A percentile compares a stretch with the other conserved stretches of the same genome.
Evolutionary conservation across 768 basidiomycete species (phyloP).

Genomic region (Paxillus rubicundulus): DNA sequence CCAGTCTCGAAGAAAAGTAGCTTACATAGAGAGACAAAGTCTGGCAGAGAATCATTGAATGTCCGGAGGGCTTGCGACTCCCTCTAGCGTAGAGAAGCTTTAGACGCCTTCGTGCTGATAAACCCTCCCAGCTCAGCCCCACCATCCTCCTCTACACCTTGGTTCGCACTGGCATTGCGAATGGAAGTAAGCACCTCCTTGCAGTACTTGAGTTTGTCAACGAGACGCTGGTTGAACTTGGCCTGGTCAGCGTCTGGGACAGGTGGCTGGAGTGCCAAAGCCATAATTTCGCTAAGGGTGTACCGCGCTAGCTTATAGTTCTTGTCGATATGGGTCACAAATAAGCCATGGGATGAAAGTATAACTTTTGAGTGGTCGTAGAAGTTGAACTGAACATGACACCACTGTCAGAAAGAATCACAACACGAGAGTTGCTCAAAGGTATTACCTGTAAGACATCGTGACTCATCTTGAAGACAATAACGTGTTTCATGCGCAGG

Average conservation of each 20-base stretch:
- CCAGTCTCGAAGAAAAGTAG: neutral
- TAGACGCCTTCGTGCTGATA: conserved; percentile 18
- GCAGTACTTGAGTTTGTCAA: conserved; percentile 84
- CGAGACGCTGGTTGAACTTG: conserved; percentile 60
- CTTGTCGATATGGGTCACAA: conserved; percentile 91
- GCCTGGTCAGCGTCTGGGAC: conserved; percentile 49
- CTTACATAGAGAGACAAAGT: neutral
- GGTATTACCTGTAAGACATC: conserved; percentile 86
- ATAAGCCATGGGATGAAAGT: conserved; percentile 73
- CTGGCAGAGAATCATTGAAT: neutral
- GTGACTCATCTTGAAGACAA: conserved; percentile 94
- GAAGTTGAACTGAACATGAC: conserved; percentile 84
- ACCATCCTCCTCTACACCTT: conserved; percentile 14
- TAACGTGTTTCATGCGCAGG: conserved; percentile 94
- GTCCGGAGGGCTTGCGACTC: neutral
- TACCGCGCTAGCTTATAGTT: conserved; percentile 74
- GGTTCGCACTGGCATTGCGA: conserved; percentile 51
- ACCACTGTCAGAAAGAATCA: conserved; percentile 2
- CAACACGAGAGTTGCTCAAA: neutral
- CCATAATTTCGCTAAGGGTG: conserved; percentile 70
- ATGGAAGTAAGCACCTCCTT: conserved; percentile 80
- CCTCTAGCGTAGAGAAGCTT: conserved; percentile 15
- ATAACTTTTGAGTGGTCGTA: conserved; percentile 96
- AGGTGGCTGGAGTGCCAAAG: conserved; percentile 42
- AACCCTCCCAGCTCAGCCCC: neutral